Evolutionary conservation across 148 eudicot species (phyloP).

Genomic region (Bassia scoparia): DNA sequence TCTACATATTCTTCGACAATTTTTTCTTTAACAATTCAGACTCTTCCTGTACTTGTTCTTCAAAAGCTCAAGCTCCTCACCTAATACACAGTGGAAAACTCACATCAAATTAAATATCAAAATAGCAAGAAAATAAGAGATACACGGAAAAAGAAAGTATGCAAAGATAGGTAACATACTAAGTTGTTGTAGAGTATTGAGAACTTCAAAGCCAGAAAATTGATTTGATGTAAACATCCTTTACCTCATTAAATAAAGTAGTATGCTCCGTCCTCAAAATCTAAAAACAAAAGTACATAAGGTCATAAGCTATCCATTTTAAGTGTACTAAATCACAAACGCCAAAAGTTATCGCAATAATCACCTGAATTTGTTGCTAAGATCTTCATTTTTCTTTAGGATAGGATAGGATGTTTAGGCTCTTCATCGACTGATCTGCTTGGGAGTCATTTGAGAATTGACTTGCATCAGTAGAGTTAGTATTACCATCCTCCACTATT

Average conservation of each 20-base stretch:
- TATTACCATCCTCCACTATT: slow-evolving; percentile 30
- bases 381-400: slow-evolving; percentile 51
- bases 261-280: slow-evolving; percentile 65
- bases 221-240: slow-evolving; percentile 48
- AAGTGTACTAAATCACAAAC: slow-evolving; percentile 3
- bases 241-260: slow-evolving; percentile 55
- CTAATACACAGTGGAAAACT: slow-evolving; percentile 29
- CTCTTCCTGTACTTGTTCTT: slow-evolving; percentile 63
- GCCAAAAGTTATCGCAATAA: background rate
- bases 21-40: slow-evolving; percentile 55
- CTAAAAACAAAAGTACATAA: slow-evolving; percentile 38
- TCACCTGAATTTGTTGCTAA: slow-evolving; percentile 60
- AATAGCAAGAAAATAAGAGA: background rate
- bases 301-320: slow-evolving; percentile 3
- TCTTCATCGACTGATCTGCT: slow-evolving; percentile 41
- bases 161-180: slow-evolving; percentile 38
- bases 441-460: slow-evolving; percentile 33
- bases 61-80: slow-evolving; percentile 61
- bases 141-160: background rate
- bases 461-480: slow-evolving; percentile 31
- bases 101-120: background rate
- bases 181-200: slow-evolving; percentile 58
- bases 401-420: slow-evolving; percentile 70
- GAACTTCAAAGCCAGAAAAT: slow-evolving; percentile 68
- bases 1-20: slow-evolving; percentile 61